A percentile compares a stretch with the other conserved stretches of the same genome.
These are phyloP conservation scores for Mycena polygramma DNA, from an alignment of 768 basidiomycete genomes.

Conservation along the genomic window DNA sequence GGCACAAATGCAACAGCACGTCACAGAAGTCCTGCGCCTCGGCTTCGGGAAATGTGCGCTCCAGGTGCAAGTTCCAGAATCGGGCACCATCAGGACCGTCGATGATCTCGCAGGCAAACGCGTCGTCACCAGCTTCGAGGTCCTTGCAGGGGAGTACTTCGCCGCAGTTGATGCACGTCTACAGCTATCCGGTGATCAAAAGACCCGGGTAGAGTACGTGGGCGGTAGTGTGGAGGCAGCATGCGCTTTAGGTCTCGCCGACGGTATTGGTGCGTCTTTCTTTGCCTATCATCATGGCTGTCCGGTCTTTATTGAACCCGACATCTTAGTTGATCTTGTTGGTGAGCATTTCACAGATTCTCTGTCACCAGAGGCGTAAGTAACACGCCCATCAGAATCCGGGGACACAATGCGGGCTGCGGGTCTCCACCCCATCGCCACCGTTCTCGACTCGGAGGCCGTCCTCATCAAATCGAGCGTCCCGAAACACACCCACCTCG, in stretches of 20 bases:
- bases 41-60: conserved; percentile 94
- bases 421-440: conserved; percentile 93
- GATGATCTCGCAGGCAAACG: conserved; percentile 91
- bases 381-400: conserved; percentile 72
- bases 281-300: conserved; percentile 1
- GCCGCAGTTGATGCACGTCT: conserved; percentile 63
- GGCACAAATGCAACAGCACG: conserved; percentile 80
- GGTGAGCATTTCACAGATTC: conserved; percentile 63
- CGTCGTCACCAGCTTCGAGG: conserved; percentile 95
- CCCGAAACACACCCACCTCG: conserved; percentile 72
- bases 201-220: conserved; percentile 93
- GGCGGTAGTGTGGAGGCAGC: conserved; percentile 99
- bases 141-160: conserved; percentile 88
- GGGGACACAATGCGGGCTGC: conserved; percentile 99
- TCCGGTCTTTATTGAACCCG: conserved; percentile 1
- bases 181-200: conserved; percentile 60
- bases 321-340: conserved; percentile 87
- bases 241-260: conserved; percentile 94
- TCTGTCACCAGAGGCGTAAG: not conserved
- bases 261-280: conserved; percentile 85
- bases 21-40: conserved; percentile 82
- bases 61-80: conserved; percentile 92
- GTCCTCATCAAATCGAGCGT: conserved; percentile 88
- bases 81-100: conserved; percentile 72
- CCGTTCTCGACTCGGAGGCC: conserved; percentile 88